phyloP scores from a whole-genome alignment of 2,329 filamentous ascomycete species.

The Colletotrichum lini region DNA sequence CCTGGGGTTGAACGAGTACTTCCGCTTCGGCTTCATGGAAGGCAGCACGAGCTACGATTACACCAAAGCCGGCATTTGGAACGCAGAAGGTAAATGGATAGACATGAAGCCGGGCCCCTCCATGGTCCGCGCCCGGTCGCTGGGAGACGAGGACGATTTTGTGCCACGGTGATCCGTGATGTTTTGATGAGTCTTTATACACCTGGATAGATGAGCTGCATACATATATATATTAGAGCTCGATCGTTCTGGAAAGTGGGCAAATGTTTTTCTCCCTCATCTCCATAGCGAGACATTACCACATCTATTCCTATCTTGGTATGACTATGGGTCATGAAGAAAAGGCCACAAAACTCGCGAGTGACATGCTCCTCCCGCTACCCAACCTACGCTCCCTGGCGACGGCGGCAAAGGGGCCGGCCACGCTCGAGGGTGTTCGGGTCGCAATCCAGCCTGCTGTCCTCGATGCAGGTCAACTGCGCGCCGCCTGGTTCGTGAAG shows the following conservation, averaged over 20 bases:
- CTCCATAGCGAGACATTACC: not conserved
- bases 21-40: slow-evolving; percentile 81
- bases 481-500: slow-evolving; percentile 42
- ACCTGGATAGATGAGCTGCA: not conserved
- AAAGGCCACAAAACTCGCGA: not conserved
- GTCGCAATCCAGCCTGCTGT: slow-evolving; percentile 48
- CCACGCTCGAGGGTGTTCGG: slow-evolving; percentile 48
- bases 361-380: not conserved
- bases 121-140: slow-evolving; percentile 51
- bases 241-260: not conserved
- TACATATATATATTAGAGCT: not conserved
- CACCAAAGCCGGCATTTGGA: slow-evolving; percentile 82
- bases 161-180: slow-evolving; percentile 42
- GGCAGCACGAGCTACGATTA: slow-evolving; percentile 78
- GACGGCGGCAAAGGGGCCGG: slow-evolving; percentile 48
- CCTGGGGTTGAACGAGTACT: slow-evolving; percentile 75
- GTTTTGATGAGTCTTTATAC: not conserved
- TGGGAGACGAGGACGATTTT: slow-evolving; percentile 45
- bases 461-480: slow-evolving; percentile 48
- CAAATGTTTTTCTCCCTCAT: not conserved
- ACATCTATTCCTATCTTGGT: not conserved
- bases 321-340: not conserved
- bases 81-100: slow-evolving; percentile 73
- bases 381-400: slow-evolving; percentile 25
- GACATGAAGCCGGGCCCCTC: slow-evolving; percentile 76